phyloP scores from a whole-genome alignment of 495 filamentous ascomycete species.

The Choiromyces venosus region DNA sequence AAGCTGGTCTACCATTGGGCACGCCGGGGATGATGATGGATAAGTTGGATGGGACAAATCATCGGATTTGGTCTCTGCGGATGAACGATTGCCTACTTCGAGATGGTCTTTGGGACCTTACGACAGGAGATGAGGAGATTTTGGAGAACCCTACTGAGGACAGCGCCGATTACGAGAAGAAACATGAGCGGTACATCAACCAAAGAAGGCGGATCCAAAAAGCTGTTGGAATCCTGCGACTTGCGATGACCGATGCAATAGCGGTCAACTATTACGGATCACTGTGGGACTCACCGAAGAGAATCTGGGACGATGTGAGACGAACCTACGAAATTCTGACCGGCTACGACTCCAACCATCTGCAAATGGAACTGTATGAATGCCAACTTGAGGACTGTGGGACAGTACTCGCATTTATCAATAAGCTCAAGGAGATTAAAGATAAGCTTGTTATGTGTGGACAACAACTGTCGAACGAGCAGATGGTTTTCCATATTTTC shows the following conservation, averaged over 20 bases:
- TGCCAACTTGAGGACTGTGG: not conserved
- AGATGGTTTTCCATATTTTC: not conserved
- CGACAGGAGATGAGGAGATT: not conserved
- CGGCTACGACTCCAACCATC: not conserved
- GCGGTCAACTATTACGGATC: not conserved
- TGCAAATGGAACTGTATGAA: not conserved
- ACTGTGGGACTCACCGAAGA: not conserved
- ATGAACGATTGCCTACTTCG: not conserved
- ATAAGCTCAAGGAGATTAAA: too few relatives aligned
- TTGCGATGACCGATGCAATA: not conserved
- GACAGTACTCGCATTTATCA: too few relatives aligned
- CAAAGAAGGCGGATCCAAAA: not conserved
- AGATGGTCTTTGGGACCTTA: not conserved
- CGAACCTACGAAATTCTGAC: not conserved
- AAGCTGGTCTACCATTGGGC: not conserved
- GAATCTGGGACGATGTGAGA: not conserved
- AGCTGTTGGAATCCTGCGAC: not conserved
- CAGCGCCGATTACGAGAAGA: not conserved
- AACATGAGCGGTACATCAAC: accelerated
- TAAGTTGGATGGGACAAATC: not conserved
- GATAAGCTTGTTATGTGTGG: not conserved
- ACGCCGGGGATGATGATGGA: not conserved
- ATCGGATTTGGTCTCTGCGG: not conserved
- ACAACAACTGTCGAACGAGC: not conserved
- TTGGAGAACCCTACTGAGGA: not conserved